Evolutionary conservation across 441 rosid species (phyloP), one percentile per base, ranked within the genome.

Genomic region (Erodium texanum): DNA sequence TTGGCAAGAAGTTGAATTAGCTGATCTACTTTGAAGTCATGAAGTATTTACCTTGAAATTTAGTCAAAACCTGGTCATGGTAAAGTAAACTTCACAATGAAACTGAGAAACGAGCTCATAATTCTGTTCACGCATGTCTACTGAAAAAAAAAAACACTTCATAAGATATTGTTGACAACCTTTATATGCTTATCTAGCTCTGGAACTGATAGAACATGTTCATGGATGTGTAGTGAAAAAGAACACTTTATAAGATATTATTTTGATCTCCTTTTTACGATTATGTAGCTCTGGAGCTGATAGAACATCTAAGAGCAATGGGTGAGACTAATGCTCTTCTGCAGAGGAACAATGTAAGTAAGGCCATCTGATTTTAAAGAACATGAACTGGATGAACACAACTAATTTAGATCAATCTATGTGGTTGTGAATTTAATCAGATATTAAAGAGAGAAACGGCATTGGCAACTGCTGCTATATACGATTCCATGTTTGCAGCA

Each of bases 271-370:
- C 43, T 24, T 50, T 71, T 29, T 43, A 58, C 65, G 22, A 27
- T 54, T 48, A 11, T 73, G 68, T 77, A 94, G 99, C 99, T 68
- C 54, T 94, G 78, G 97, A 94, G 76, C 85, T 94, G 76, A 92
- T 94, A 69, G 97, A 94, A 70, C 98, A 94, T 82, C 86, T 94
- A 58, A 96, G 97, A 63, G 73, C 92, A 32, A 92, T 94, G 99
- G 99, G 99, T 20, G 99, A 94, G 81, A 94, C 96, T 34, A 94
- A 89, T 77, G 98, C 94, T 75, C 96, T 92, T 82, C 80, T 89
- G 70, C 87, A 89, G 72, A 88, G 98, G 74, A 85, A 77, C 82
- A 81, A 82, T 64, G 99, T 80, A 75, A 78, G 83, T 50, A 23
- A 52, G 10, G 18, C 22, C 29, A 27, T 27, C 1, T 27, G 29